Evolutionary conservation across 179 eudicot species (phyloP).

Genomic region (Sideroxylon spinosum): DNA sequence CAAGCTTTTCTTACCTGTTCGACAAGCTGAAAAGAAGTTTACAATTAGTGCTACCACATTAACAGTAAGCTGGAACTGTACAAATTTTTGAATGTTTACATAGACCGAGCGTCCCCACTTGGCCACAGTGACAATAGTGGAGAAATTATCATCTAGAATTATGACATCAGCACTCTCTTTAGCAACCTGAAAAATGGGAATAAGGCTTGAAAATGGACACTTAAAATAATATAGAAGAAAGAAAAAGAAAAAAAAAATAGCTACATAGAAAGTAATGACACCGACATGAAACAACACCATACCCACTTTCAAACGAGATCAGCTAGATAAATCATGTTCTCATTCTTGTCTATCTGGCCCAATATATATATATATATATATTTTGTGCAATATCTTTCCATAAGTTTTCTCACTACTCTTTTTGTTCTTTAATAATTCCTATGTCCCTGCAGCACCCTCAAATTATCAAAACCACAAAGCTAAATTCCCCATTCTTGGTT

Average conservation of each 20-base stretch:
- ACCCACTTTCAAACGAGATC: neutral
- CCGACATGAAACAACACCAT: neutral
- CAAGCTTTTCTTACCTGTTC: slow-evolving; percentile 53
- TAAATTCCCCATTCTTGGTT: neutral
- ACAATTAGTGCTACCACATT: slow-evolving; percentile 83
- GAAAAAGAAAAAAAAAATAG: too few relatives aligned
- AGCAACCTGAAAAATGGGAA: slow-evolving; percentile 53
- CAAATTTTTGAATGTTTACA: slow-evolving; percentile 87
- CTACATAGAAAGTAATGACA: neutral
- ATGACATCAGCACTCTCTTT: slow-evolving; percentile 97
- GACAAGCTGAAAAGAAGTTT: slow-evolving; percentile 87
- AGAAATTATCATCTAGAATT: slow-evolving; percentile 91
- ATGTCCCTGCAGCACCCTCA: neutral
- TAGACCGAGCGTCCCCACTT: slow-evolving; percentile 98
- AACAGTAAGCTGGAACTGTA: slow-evolving; percentile 95
- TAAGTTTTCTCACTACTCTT: neutral
- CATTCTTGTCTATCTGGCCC: neutral
- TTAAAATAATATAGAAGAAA: neutral
- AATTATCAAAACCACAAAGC: neutral
- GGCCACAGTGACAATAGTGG: slow-evolving; percentile 89
- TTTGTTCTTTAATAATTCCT: neutral
- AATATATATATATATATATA: too few relatives aligned
- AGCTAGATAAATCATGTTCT: neutral
- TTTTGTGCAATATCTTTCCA: neutral
- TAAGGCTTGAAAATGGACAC: neutral